Conservation (phyloP, 108 stramenopile genomes). For the Mayamaea pseudoterrestris region DNA sequence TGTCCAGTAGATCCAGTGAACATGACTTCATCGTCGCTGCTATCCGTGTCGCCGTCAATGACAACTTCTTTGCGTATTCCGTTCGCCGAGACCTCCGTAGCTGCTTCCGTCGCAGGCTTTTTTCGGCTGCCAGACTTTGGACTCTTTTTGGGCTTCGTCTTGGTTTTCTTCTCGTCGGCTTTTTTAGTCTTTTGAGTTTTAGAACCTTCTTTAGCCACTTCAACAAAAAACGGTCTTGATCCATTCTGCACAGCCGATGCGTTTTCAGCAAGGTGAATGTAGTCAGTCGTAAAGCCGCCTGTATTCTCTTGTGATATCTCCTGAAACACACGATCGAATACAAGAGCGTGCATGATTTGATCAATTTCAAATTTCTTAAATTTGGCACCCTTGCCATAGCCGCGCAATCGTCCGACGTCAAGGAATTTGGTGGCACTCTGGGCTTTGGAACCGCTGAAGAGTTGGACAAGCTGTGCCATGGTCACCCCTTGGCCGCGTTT, state of each 20-base stretch:
- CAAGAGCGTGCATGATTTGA: conserved; percentile 51
- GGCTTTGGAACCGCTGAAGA: conserved; percentile 65
- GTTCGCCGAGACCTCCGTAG: conserved; percentile 12
- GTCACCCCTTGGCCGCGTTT: conserved; percentile 44
- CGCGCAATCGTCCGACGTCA: conserved; percentile 10
- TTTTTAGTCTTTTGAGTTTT: conserved; percentile 3
- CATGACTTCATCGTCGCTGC: conserved; percentile 2
- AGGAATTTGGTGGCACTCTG: conserved; percentile 50
- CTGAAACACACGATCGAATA: conserved; percentile 58
- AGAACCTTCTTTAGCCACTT: conserved; percentile 36
- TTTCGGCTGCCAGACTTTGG: conserved; percentile 14
- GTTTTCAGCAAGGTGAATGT: conserved; percentile 43
- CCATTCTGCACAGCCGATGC: conserved; percentile 32
- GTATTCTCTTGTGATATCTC: conserved; percentile 37
- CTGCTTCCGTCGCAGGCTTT: conserved; percentile 9
- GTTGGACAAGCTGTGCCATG: conserved; percentile 50
- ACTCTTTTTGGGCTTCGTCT: conserved; percentile 11
- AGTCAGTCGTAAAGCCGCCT: conserved; percentile 60
- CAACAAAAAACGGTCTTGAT: conserved; percentile 39
- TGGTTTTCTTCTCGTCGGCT: conserved; percentile 4
- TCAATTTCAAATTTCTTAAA: conserved; percentile 57
- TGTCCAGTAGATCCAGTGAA: neutral
- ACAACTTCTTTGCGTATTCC: too few species aligned
- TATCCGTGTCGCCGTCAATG: conserved; percentile 1
- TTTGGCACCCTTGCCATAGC: conserved; percentile 55